Conservation (phyloP, 2,329 filamentous ascomycete species). For the Fusarium sp. region DNA sequence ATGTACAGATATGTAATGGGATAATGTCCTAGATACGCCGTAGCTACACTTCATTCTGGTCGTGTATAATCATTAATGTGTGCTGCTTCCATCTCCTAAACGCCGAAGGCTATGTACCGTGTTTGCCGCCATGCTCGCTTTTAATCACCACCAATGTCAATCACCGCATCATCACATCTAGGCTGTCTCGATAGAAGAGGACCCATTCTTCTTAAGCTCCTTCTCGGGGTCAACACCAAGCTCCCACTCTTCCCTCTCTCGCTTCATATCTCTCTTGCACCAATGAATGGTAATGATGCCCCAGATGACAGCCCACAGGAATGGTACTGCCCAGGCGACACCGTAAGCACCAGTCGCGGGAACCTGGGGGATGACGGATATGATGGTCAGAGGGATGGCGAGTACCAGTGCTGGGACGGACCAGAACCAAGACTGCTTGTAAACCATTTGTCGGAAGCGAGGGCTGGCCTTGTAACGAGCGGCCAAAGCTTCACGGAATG, state of each 20-base stretch:
- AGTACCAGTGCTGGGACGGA: conserved; percentile 57
- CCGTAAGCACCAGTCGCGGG: conserved; percentile 57
- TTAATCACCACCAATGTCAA: neutral
- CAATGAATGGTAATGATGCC: conserved; percentile 54
- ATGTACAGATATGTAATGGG: conserved; percentile 17
- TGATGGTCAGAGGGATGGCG: conserved; percentile 56
- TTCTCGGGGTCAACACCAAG: conserved; percentile 46
- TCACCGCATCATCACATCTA: conserved; percentile 1
- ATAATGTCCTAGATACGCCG: neutral
- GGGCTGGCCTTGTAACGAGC: conserved; percentile 60
- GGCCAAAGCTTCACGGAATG: conserved; percentile 59
- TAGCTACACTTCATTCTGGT: conserved; percentile 25
- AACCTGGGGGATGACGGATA: conserved; percentile 54
- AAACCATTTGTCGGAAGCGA: conserved; percentile 60
- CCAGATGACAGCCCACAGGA: conserved; percentile 57
- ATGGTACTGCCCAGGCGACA: conserved; percentile 59
- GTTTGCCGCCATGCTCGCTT: conserved; percentile 27
- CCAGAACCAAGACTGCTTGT: conserved; percentile 60
- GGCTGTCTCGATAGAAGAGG: conserved; percentile 25
- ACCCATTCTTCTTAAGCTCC: conserved; percentile 33
- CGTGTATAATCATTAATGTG: conserved; percentile 1
- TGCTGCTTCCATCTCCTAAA: conserved; percentile 8
- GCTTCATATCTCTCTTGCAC: conserved; percentile 58
- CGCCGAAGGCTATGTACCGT: conserved; percentile 25
- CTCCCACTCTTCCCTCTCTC: conserved; percentile 58